Conservation (phyloP, 495 filamentous ascomycete species). For the Penicillium alfredii region DNA sequence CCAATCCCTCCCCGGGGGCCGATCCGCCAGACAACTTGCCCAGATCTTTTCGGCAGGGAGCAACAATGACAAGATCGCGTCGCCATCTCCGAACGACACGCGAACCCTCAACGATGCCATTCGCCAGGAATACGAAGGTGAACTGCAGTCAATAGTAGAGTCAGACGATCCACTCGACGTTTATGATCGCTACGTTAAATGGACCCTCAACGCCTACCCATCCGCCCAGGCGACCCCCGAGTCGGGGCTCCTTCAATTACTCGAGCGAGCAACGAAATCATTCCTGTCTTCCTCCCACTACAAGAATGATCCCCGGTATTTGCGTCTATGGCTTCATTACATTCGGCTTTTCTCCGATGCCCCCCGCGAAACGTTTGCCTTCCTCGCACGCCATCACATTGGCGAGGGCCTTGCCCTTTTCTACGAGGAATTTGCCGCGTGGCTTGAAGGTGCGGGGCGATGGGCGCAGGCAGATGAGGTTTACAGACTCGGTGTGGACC, state of each 20-base stretch:
- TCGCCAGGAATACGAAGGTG: constrained; percentile 78
- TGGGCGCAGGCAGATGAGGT: constrained; percentile 94
- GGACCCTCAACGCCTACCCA: constrained; percentile 92
- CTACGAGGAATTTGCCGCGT: constrained; percentile 93
- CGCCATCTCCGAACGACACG: constrained; percentile 61
- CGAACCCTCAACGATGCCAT: constrained; percentile 71
- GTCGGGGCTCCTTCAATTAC: constrained; percentile 78
- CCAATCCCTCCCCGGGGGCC: constrained; percentile 81
- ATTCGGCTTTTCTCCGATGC: constrained; percentile 88
- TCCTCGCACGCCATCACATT: constrained; percentile 79
- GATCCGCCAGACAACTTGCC: constrained; percentile 86
- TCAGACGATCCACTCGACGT: constrained; percentile 93
- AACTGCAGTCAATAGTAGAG: constrained; percentile 70
- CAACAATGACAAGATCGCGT: constrained; percentile 37
- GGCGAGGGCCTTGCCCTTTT: constrained; percentile 88
- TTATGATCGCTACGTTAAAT: constrained; percentile 93
- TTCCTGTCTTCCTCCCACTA: constrained; percentile 83
- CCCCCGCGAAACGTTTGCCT: constrained; percentile 87
- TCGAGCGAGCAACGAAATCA: constrained; percentile 86
- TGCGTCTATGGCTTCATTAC: constrained; percentile 90
- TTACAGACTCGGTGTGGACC: constrained; percentile 79
- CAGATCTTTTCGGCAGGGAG: constrained; percentile 65
- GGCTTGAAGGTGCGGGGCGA: constrained; percentile 77
- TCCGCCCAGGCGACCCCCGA: constrained; percentile 87
- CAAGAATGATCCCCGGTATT: constrained; percentile 88